Evolutionary conservation across 306 rosid genomes (phyloP).

Genomic region (Aeschynomene evenia): DNA sequence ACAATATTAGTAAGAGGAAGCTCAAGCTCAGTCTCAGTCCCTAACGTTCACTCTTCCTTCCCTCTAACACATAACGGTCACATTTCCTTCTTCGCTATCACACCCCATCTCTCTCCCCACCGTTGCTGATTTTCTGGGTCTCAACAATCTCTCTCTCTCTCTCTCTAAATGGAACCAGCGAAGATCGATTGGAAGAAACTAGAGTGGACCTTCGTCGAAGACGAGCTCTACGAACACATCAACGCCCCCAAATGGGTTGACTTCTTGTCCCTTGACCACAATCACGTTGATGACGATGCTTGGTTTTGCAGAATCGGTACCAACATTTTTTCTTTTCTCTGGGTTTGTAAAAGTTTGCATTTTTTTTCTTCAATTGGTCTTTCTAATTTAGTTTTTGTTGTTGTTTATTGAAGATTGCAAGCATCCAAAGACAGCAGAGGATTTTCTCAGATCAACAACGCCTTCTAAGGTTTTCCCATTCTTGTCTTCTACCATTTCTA

Average conservation of each 20-base stretch:
- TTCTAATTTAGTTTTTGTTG: not conserved
- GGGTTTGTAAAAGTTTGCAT: constrained; percentile 16
- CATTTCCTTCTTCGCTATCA: constrained; percentile 33
- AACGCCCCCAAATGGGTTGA: constrained; percentile 96
- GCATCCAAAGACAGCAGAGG: constrained; percentile 84
- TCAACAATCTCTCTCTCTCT: not conserved
- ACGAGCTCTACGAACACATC: constrained; percentile 71
- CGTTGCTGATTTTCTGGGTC: constrained; percentile 9
- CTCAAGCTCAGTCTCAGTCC: not conserved
- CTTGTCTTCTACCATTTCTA: not conserved
- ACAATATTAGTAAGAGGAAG: not conserved
- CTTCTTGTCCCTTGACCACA: constrained; percentile 53
- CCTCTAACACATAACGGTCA: constrained; percentile 51
- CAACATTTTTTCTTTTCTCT: not conserved
- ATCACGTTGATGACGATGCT: constrained; percentile 55
- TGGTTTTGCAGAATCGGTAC: constrained; percentile 91
- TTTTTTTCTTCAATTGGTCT: not conserved
- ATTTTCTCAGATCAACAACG: constrained; percentile 65
- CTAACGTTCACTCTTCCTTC: constrained; percentile 44
- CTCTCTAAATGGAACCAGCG: constrained; percentile 81
- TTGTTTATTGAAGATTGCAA: constrained; percentile 68
- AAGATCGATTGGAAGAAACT: constrained; percentile 88
- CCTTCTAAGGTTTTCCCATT: constrained; percentile 69
- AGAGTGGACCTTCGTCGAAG: constrained; percentile 79
- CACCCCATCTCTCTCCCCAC: not conserved